These are phyloP conservation scores for Scedosporium boydii DNA, from an alignment of 2,329 filamentous ascomycete genomes.

Conservation along the genomic window DNA sequence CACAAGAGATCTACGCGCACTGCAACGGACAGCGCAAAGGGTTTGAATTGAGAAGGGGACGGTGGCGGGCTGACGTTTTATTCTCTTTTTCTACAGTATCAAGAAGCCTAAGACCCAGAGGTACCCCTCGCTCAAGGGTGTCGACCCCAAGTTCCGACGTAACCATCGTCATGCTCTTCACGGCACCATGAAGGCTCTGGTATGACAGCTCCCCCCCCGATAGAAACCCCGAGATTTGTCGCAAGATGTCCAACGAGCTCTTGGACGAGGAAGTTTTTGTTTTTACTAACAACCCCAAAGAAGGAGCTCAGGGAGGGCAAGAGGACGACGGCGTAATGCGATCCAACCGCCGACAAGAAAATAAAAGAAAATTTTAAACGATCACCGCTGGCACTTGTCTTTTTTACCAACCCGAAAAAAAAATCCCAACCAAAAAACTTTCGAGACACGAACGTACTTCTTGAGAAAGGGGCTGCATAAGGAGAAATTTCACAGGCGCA, in stretches of 20 bases:
- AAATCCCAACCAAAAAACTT: neutral
- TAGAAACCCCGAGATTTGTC: neutral
- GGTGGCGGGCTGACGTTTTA: neutral
- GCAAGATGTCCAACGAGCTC: neutral
- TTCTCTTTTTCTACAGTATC: conserved; percentile 55
- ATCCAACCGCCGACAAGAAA: neutral
- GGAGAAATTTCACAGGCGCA: conserved; percentile 2
- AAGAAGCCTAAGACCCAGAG: conserved; percentile 99
- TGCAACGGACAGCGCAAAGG: neutral
- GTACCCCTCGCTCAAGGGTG: conserved; percentile 98
- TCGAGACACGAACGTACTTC: conserved; percentile 2
- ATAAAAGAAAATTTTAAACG: neutral
- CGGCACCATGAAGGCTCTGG: conserved; percentile 95
- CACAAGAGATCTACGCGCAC: neutral
- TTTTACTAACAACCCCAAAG: conserved; percentile 40
- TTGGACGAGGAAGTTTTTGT: neutral
- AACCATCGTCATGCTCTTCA: conserved; percentile 99
- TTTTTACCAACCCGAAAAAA: neutral
- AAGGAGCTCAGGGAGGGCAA: conserved; percentile 98
- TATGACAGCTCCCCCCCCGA: conserved; percentile 40
- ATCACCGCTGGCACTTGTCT: neutral
- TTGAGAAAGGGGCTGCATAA: neutral
- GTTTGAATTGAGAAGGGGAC: conserved; percentile 11
- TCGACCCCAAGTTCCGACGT: conserved; percentile 98
- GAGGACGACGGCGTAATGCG: conserved; percentile 66